These are phyloP conservation scores for Lentinula boryana DNA, from an alignment of 768 basidiomycete species.

Conservation along the genomic window DNA sequence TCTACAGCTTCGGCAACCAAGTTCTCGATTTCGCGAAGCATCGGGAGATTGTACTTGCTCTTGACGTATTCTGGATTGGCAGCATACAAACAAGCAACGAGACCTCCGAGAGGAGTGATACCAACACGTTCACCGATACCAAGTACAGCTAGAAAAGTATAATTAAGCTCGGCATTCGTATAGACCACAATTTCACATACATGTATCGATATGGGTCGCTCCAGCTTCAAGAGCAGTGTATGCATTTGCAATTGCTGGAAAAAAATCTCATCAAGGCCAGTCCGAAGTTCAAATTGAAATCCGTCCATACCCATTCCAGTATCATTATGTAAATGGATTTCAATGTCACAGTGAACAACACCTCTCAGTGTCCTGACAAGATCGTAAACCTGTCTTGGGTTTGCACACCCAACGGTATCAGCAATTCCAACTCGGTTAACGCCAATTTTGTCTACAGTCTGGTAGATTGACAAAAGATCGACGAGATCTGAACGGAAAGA, in stretches of 20 bases:
- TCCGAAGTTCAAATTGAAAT: background rate
- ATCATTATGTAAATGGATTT: slow-evolving; percentile 97
- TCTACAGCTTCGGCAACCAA: slow-evolving; percentile 98
- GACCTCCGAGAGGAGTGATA: slow-evolving; percentile 95
- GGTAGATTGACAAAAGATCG: slow-evolving; percentile 97
- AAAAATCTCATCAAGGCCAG: slow-evolving; percentile 3
- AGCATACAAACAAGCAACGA: slow-evolving; percentile 94
- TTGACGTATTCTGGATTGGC: slow-evolving; percentile 99
- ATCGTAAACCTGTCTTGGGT: slow-evolving; percentile 97
- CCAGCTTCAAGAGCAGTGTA: slow-evolving; percentile 98
- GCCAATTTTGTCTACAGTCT: slow-evolving; percentile 98
- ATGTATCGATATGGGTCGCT: slow-evolving; percentile 98
- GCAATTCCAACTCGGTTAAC: slow-evolving; percentile 99
- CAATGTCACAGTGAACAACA: slow-evolving; percentile 96
- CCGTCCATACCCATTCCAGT: slow-evolving; percentile 79
- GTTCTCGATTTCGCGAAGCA: slow-evolving; percentile 99
- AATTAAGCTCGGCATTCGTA: background rate
- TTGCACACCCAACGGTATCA: slow-evolving; percentile 98
- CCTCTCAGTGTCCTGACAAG: slow-evolving; percentile 94
- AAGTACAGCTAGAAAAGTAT: slow-evolving; percentile 60
- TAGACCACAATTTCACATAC: slow-evolving; percentile 32
- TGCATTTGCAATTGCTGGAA: slow-evolving; percentile 90
- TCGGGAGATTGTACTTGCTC: slow-evolving; percentile 95
- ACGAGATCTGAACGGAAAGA: slow-evolving; percentile 99
- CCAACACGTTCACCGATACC: slow-evolving; percentile 99